Percentiles rank a stretch among this genome's conserved stretches.
Conservation (phyloP, 129 eudicot species). For the Rutidosis leptorrhynchoides region DNA sequence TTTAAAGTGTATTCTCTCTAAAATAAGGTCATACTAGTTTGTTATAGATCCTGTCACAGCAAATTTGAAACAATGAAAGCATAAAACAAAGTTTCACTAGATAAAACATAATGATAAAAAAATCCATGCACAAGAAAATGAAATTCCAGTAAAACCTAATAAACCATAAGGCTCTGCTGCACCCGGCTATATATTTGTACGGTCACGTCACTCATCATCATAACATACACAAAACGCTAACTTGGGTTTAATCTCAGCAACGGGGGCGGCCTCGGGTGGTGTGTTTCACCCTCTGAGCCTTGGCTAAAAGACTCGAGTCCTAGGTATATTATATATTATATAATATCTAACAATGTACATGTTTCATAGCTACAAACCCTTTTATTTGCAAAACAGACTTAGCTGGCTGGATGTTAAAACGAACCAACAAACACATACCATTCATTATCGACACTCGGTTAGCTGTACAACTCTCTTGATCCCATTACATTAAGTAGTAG, state of each 20-base stretch:
- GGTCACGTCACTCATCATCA: slow-evolving; percentile 45
- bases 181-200: slow-evolving; percentile 62
- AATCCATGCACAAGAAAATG: slow-evolving; percentile 48
- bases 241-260: slow-evolving; percentile 37
- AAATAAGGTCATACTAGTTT: too few species aligned
- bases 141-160: slow-evolving; percentile 47
- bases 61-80: background rate
- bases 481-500: slow-evolving; percentile 31
- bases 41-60: too few species aligned
- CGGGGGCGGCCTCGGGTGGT: slow-evolving; percentile 61
- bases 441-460: slow-evolving; percentile 68
- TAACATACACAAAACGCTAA: slow-evolving; percentile 41
- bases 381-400: slow-evolving; percentile 51
- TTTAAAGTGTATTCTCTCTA: too few species aligned
- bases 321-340: slow-evolving; percentile 59
- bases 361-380: slow-evolving; percentile 54
- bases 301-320: slow-evolving; percentile 66
- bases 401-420: slow-evolving; percentile 40
- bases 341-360: slow-evolving; percentile 68
- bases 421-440: slow-evolving; percentile 43
- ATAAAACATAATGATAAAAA: slow-evolving; percentile 30
- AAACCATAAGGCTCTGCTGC: slow-evolving; percentile 57
- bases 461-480: slow-evolving; percentile 86
- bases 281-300: slow-evolving; percentile 64
- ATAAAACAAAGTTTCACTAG: slow-evolving; percentile 25